phyloP scores from a whole-genome alignment of 331 rosid genomes.

The Saraca asoca region DNA sequence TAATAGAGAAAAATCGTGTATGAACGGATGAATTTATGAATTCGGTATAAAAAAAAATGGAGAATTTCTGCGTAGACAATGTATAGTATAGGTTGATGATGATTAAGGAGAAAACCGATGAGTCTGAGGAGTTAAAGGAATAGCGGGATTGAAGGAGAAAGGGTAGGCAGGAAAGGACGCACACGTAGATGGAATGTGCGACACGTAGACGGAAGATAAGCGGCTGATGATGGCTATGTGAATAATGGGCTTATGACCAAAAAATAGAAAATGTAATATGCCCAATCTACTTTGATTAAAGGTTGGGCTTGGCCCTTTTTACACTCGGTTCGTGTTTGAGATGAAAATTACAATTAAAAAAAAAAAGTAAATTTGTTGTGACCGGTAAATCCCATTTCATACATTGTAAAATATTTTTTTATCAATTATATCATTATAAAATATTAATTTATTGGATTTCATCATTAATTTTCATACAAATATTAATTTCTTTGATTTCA shows the following conservation, averaged over 20 bases:
- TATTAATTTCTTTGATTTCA: too few relatives aligned
- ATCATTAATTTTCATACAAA: too few relatives aligned
- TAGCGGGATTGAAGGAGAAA: slow-evolving; percentile 12
- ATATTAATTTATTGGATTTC: too few relatives aligned
- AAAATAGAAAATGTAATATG: too few relatives aligned
- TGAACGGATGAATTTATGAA: background rate
- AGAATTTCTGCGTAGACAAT: background rate
- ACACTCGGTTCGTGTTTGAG: too few relatives aligned
- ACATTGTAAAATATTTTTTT: too few relatives aligned
- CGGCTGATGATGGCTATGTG: background rate
- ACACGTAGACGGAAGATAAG: background rate
- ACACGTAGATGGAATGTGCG: slow-evolving; percentile 11
- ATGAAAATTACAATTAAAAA: too few relatives aligned
- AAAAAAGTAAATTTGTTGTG: too few relatives aligned
- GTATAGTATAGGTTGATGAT: background rate
- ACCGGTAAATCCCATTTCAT: too few relatives aligned
- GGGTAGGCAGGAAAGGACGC: slow-evolving; percentile 4
- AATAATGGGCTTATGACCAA: too few relatives aligned
- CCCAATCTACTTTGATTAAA: background rate
- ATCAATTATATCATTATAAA: too few relatives aligned
- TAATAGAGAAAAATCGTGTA: background rate
- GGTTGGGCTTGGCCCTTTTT: background rate
- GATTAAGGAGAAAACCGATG: background rate
- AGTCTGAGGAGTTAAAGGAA: background rate
- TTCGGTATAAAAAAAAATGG: background rate